Base-by-base conservation (phyloP, 495 filamentous ascomycete species). In the Sordaria brevicollis region DNA sequence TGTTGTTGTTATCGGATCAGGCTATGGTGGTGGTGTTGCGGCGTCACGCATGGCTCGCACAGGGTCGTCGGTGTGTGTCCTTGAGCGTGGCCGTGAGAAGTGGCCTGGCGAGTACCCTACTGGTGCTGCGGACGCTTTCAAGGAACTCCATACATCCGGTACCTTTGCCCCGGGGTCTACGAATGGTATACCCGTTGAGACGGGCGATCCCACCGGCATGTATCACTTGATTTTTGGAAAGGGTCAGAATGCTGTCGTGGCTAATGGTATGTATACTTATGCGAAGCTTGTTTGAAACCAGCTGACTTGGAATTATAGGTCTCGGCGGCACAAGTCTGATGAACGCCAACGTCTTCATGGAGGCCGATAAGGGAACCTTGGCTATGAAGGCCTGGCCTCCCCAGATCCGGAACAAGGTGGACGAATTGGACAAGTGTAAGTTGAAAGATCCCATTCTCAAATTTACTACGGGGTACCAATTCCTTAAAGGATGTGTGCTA, bases 331-430 rank as follows among this genome's bases (percentile, higher is more conserved):
- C 87, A 21, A 89, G 85, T 72, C 78, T 92, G 5, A 83, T 91
- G 33, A 91, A 91, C 70, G 86, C 88, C 3, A 90, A 90, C 76
- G 87, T 91, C 7, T 91, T 89, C 66, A 80, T 90, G 41, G 81
- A 85, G 73, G 86, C 86, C 13, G 89, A 91, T 70, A 74, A 83
- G 68, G 76, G 78, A 9, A 87, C 84, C 3, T 75, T 90, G 41
- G 69, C 74, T n/a, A 77, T 88, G 77, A 81, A 83, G 25, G 76
- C 81, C 29, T 91, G 88, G 89, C 89, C 89, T 13, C 65, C 82
- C 2, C 85, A 91, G 76, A 85, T 91, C 11, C 75, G 83, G 34
- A 67, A 85, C 0, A 73, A 88, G 17, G 78, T 81, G 15, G 72
- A 77, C 11, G 74, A 57, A 6, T 68, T 89, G 66, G 77, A 86